Evolutionary conservation across 306 rosid species (phyloP), one percentile per base, ranked within the genome.

Genomic region (Argentina anserina): DNA sequence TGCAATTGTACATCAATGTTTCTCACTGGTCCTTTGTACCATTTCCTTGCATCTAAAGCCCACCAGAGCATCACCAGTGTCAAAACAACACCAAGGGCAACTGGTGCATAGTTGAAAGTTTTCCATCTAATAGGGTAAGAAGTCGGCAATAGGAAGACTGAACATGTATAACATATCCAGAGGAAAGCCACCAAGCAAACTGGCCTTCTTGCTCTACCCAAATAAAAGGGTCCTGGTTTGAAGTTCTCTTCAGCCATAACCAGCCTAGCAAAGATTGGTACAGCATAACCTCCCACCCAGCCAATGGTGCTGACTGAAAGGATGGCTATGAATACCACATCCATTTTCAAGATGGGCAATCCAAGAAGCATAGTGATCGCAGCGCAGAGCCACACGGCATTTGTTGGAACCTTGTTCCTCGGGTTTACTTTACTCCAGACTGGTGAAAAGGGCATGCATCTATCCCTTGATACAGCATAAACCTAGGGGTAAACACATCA

Each of bases 1-100:
- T 45, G 49, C 58, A 45, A 31, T 58, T 23, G 68, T 50, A 43
- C 62, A 68, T 37, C 71, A 37, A 82, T 75, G 31, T 82, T 71
- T 70, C 80, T 78, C 3, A 78, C 86, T 6, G 86, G 83, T 42
- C 83, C 86, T 70, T 70, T 78, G 55, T 75, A 82, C 83, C 86
- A 74, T 65, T 70, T 78, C 55, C 83, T 82, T 49, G 80, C 71
- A 76, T 79, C 75, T 39, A 68, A 37, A 9, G 70, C 29, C 78
- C 71, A 68, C 82, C 75, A 67, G 53, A 67, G 40, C 82, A 79
- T 73, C 39, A 61, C 59, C n/a, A 74, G 39, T 1, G 71, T 46
- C 75, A 73, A 74, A 72, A 60, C 72, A 13, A 34, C 55, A 72
- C 34, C 58, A 0, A 67, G 56, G 9, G 74, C 78, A 0, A 72